phyloP scores from a whole-genome alignment of 2,329 filamentous ascomycete genomes.

The Aciculosporium take region DNA sequence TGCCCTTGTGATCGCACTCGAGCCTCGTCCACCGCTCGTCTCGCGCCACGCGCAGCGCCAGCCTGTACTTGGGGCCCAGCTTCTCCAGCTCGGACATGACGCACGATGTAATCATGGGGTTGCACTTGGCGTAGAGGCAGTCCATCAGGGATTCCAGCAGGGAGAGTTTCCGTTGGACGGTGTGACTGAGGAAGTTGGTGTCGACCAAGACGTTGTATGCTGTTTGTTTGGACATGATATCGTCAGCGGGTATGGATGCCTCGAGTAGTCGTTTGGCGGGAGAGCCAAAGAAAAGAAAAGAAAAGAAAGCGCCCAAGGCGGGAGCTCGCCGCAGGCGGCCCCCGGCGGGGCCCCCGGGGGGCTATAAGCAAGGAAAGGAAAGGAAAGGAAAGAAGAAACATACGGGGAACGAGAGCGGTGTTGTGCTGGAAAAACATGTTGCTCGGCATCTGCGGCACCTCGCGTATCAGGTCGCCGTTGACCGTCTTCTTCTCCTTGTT shows the following conservation, averaged over 20 bases:
- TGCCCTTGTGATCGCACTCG: conserved; percentile 81
- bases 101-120: conserved; percentile 67
- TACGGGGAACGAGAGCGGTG: conserved; percentile 57
- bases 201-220: conserved; percentile 54
- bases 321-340: too few relatives aligned
- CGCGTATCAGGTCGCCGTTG: conserved; percentile 51
- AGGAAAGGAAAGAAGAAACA: not conserved
- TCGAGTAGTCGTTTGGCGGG: too few relatives aligned
- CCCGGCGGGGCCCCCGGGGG: too few relatives aligned
- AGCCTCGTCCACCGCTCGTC: conserved; percentile 81
- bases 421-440: conserved; percentile 85
- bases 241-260: too few relatives aligned
- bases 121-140: conserved; percentile 80
- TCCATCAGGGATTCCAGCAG: conserved; percentile 86
- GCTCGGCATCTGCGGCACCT: conserved; percentile 70
- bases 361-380: too few relatives aligned
- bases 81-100: conserved; percentile 80
- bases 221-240: not conserved
- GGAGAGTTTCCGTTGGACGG: conserved; percentile 80
- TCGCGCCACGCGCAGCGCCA: conserved; percentile 72
- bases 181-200: conserved; percentile 84
- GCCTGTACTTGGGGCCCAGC: conserved; percentile 73
- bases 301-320: too few relatives aligned
- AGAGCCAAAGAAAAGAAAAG: too few relatives aligned
- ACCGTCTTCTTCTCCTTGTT: conserved; percentile 45